These are phyloP conservation scores for Chaetomium globosum DNA, from an alignment of 2,329 filamentous ascomycete species.

Conservation along the genomic window DNA sequence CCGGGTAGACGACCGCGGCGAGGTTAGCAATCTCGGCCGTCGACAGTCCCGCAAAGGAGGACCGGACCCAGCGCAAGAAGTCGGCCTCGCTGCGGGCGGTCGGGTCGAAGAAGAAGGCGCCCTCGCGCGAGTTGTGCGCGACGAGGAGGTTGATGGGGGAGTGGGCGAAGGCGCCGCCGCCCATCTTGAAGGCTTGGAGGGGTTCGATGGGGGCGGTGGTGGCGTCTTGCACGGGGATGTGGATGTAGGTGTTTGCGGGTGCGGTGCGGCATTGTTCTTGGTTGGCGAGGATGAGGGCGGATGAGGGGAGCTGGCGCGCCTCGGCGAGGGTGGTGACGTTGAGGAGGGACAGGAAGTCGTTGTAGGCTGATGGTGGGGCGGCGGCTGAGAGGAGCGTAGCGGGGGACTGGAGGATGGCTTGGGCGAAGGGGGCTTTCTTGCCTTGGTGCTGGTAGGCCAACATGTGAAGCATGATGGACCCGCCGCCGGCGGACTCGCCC, in stretches of 20 bases:
- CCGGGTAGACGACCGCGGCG: not conserved
- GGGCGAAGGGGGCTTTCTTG: not conserved
- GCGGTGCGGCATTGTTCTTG: not conserved
- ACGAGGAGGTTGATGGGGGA: not conserved
- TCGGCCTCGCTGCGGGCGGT: not conserved
- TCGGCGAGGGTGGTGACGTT: not conserved
- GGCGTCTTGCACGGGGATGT: not conserved
- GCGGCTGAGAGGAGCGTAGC: not conserved
- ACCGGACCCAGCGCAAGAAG: not conserved
- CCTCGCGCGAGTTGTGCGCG: not conserved
- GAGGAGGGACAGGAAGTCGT: not conserved
- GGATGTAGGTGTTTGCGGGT: not conserved
- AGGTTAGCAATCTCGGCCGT: not conserved
- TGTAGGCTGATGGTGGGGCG: not conserved
- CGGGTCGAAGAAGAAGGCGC: not conserved
- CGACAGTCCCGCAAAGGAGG: not conserved
- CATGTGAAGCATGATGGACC: conserved; percentile 4
- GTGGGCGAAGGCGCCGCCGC: not conserved
- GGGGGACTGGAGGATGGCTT: not conserved
- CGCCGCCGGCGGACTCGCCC: conserved; percentile 11
- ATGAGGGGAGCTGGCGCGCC: not conserved
- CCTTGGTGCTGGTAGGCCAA: not conserved
- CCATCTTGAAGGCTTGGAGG: not conserved
- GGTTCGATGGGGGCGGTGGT: not conserved
- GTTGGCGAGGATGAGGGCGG: not conserved